Evolutionary conservation across 805 yeast genomes (phyloP).

Genomic region (Crinitomyces ghanaensis): DNA sequence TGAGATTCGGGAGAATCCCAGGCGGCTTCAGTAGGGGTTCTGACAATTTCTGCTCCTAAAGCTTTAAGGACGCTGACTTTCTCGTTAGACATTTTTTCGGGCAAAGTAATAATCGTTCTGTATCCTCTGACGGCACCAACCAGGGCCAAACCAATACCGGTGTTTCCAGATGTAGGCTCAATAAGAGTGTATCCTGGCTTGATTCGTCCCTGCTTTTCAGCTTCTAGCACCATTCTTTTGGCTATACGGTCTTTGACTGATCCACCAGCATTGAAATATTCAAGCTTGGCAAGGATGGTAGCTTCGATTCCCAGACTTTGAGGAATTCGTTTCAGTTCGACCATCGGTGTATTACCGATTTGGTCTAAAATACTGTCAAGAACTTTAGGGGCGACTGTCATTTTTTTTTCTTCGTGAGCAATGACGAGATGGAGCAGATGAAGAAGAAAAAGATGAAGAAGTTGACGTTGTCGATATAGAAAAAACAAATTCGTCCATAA

Average conservation of each 20-base stretch:
- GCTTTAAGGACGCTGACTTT: slow-evolving; percentile 82
- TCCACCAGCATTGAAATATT: slow-evolving; percentile 81
- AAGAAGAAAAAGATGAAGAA: no score
- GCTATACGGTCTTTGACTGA: slow-evolving; percentile 86
- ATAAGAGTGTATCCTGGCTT: slow-evolving; percentile 79
- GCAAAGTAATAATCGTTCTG: slow-evolving; percentile 76
- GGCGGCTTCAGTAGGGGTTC: slow-evolving; percentile 89
- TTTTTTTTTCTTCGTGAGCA: no score
- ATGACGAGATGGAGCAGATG: no score
- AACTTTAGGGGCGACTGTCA: slow-evolving; percentile 24
- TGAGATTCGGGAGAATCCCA: slow-evolving; percentile 90
- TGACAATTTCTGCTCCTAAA: slow-evolving; percentile 78
- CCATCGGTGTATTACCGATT: slow-evolving; percentile 79
- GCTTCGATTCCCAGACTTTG: slow-evolving; percentile 68
- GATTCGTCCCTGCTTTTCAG: slow-evolving; percentile 64
- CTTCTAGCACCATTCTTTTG: slow-evolving; percentile 74
- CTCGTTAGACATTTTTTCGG: slow-evolving; percentile 88
- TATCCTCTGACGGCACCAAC: slow-evolving; percentile 82
- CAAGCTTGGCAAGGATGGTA: slow-evolving; percentile 40
- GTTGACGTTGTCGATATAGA: no score
- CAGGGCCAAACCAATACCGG: slow-evolving; percentile 82
- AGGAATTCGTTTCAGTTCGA: slow-evolving; percentile 64
- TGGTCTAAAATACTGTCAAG: slow-evolving; percentile 52
- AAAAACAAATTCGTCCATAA: no score
- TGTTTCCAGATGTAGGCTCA: slow-evolving; percentile 86